A percentile compares a stretch with the other conserved stretches of the same genome.
Evolutionary conservation across 2,329 filamentous ascomycete species (phyloP).

Genomic region (Exserohilum rostratum): DNA sequence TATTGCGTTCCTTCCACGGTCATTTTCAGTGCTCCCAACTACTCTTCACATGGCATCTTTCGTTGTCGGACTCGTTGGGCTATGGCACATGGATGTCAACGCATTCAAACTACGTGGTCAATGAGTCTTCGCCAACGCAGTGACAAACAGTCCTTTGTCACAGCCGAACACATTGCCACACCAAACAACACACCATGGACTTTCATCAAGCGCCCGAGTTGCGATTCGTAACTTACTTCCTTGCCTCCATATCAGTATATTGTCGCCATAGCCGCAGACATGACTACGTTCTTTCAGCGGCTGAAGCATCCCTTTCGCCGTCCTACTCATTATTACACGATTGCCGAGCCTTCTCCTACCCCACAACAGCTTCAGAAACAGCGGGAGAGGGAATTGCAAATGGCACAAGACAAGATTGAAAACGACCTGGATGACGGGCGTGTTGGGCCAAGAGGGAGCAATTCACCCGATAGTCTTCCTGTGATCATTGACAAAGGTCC

Average conservation of each 20-base stretch:
- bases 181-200: conserved; percentile 10
- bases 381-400: not conserved
- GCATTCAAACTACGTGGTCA: not conserved
- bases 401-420: conserved; percentile 1
- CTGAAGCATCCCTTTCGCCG: conserved; percentile 19
- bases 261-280: not conserved
- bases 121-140: conserved; percentile 12
- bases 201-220: not conserved
- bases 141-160: conserved; percentile 20
- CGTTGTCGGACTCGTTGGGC: not conserved
- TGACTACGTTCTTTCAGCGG: conserved; percentile 18
- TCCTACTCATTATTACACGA: conserved; percentile 3
- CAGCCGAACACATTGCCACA: conserved; percentile 3
- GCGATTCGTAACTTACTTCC: not conserved
- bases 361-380: not conserved
- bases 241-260: not conserved
- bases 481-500: conserved; percentile 23
- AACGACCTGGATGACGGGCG: conserved; percentile 10
- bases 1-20: not conserved
- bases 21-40: not conserved
- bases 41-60: not conserved
- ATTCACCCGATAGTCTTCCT: conserved; percentile 12
- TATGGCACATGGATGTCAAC: not conserved
- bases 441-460: not conserved
- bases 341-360: not conserved